Base-by-base conservation (phyloP, 352 stramenopile genomes). In the Phytopythium mirpurense region DNA sequence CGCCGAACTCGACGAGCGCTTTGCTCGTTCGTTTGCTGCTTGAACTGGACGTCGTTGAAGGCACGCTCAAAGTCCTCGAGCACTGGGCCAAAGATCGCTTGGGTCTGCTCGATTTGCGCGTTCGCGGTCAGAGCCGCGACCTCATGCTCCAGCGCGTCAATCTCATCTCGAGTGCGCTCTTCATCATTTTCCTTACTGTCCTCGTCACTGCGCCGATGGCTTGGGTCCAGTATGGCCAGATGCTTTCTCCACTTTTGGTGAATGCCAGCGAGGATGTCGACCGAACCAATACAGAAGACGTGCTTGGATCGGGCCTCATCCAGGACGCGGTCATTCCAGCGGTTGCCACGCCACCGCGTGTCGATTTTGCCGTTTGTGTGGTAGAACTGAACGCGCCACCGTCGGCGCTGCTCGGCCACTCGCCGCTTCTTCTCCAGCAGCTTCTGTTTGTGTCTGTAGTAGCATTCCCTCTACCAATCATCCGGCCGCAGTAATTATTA, bases 41-140 rank as follows among this genome's bases (percentile, higher is more conserved):
- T 59, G 2, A 44, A 48, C 50, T 86, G 74, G n/a, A 83, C 59
- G 16, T 54, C 38, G 21, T 69, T n/a, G 37, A 76, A 83, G 14
- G 68, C 62, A 18, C 34, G 56, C 51, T 88, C 74, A 16, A 88
- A 69, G 35, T 82, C 67, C 29, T 66, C 53, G 24, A 90, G 83
- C 1, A 90, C 63, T 2, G 79, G 78, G 9, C 80, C 65, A 59
- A 93, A 90, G 3, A 93, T 72, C 11, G 59, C 57, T 14, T 78
- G 68, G 0, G 72, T 81, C 35, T 88, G 78, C 24, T 89, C 66
- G 10, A 83, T 80, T 52, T 89, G 73, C 21, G 65, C 55, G 26
- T 18, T 54, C n/a, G 48, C 48, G 21, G 34, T 54, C 9, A 54
- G 23, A 18, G 35, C 23, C 19, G 48, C 36, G 8, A 54, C 45